Percentiles rank a stretch among this genome's conserved stretches.
Evolutionary conservation across 176 grass and related monocot genomes (phyloP).

Genomic region (Phyllostachys edulis): DNA sequence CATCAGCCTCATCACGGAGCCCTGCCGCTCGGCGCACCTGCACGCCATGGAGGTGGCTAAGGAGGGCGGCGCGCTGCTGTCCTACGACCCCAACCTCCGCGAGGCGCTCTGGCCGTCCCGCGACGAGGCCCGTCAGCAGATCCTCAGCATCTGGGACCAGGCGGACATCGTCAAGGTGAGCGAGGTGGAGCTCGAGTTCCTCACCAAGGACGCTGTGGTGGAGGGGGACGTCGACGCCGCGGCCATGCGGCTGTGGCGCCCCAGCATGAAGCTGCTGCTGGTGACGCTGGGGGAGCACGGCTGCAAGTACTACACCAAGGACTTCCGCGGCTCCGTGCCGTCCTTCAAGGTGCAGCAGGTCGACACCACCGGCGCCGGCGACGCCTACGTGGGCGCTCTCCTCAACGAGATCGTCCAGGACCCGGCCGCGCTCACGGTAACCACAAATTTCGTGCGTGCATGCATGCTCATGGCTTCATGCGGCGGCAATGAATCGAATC

Average conservation of each 20-base stretch:
- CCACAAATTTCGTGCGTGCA: not conserved
- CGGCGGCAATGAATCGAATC: too few relatives aligned
- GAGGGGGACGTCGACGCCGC: slow-evolving; percentile 33
- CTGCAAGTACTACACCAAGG: slow-evolving; percentile 65
- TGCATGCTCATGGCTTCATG: not conserved
- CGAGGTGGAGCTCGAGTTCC: slow-evolving; percentile 52
- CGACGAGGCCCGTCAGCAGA: slow-evolving; percentile 32
- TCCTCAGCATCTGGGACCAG: slow-evolving; percentile 59
- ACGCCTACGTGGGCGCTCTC: slow-evolving; percentile 52
- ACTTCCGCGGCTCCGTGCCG: slow-evolving; percentile 40
- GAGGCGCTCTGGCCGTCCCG: slow-evolving; percentile 43
- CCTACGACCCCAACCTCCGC: slow-evolving; percentile 51
- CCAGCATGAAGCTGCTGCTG: slow-evolving; percentile 46
- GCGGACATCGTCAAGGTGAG: slow-evolving; percentile 60
- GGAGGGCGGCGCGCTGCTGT: slow-evolving; percentile 44
- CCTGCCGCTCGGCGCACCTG: slow-evolving; percentile 48
- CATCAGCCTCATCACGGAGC: slow-evolving; percentile 52
- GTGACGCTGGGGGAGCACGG: slow-evolving; percentile 48
- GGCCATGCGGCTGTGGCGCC: slow-evolving; percentile 45
- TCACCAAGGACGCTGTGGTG: slow-evolving; percentile 17
- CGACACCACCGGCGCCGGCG: slow-evolving; percentile 51
- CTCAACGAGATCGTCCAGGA: slow-evolving; percentile 37
- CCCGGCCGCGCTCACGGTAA: slow-evolving; percentile 41
- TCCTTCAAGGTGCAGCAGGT: slow-evolving; percentile 49
- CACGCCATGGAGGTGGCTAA: slow-evolving; percentile 44